Evolutionary conservation across 192 early-diverging fungal genomes (phyloP).

Genomic region (Umbelopsis isabellina): DNA sequence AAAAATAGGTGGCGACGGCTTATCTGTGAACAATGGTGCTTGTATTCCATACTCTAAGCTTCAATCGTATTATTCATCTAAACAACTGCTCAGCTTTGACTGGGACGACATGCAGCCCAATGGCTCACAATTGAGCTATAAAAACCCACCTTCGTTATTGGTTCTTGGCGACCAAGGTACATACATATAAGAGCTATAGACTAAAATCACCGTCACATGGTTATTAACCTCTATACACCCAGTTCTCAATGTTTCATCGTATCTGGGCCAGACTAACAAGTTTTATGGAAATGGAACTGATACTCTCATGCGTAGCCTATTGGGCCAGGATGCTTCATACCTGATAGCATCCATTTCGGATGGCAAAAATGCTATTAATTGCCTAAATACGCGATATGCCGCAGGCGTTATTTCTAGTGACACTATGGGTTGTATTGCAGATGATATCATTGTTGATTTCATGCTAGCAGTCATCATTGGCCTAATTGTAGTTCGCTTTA

Average conservation of each 20-base stretch:
- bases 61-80: not conserved
- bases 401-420: conserved; percentile 3
- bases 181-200: conserved; percentile 1
- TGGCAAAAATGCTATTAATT: not conserved
- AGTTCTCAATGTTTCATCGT: conserved; percentile 12
- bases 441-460: not conserved
- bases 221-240: not conserved
- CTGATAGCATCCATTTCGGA: not conserved
- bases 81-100: conserved; percentile 8
- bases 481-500: conserved; percentile 67
- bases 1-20: not conserved
- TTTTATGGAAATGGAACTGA: conserved; percentile 12
- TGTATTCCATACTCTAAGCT: conserved; percentile 19
- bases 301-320: not conserved
- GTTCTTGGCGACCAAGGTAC: conserved; percentile 36
- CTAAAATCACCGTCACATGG: not conserved
- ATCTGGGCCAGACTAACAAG: not conserved
- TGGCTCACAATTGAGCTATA: conserved; percentile 2
- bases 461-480: conserved; percentile 64
- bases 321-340: conserved; percentile 10
- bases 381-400: not conserved
- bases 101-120: conserved; percentile 10
- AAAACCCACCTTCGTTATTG: conserved; percentile 8
- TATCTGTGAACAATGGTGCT: not conserved
- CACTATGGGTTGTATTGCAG: conserved; percentile 16